A percentile compares a stretch with the other conserved stretches of the same genome.
Evolutionary conservation across 2,329 filamentous ascomycete species (phyloP).

Genomic region (Hymenoscyphus linearis): DNA sequence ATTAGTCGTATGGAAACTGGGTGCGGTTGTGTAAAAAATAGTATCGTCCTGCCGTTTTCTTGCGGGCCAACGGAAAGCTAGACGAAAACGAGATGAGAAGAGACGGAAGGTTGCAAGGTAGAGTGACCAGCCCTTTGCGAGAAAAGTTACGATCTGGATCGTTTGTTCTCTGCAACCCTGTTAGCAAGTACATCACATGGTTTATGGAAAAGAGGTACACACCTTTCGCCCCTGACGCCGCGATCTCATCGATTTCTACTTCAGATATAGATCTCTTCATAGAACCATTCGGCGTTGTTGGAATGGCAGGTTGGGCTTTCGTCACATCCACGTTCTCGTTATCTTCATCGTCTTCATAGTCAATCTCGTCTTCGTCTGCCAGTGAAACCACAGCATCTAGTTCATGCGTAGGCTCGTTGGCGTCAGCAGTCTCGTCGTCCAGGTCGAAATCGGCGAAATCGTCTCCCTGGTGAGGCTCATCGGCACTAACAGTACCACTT

Average conservation of each 20-base stretch:
- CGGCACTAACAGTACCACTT: conserved; percentile 34
- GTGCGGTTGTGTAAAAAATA: background rate
- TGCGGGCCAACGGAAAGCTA: background rate
- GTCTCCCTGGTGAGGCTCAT: conserved; percentile 32
- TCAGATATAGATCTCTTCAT: conserved; percentile 28
- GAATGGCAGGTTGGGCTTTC: conserved; percentile 1
- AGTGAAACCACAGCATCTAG: background rate
- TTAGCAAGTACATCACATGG: conserved; percentile 16
- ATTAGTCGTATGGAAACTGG: background rate
- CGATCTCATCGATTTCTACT: conserved; percentile 6
- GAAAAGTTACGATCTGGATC: conserved; percentile 25
- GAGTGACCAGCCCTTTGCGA: background rate
- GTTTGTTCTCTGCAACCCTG: conserved; percentile 28
- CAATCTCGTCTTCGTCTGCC: conserved; percentile 27
- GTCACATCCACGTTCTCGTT: conserved; percentile 4
- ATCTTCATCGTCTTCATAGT: conserved; percentile 27
- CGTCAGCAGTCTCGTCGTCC: background rate
- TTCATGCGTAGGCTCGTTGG: background rate
- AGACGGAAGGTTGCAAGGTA: background rate
- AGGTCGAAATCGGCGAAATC: conserved; percentile 27
- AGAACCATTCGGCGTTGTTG: conserved; percentile 17
- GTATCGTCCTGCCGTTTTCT: background rate
- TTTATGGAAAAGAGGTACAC: conserved; percentile 5
- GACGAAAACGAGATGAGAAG: conserved; percentile 2
- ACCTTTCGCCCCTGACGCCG: conserved; percentile 21